Conservation (phyloP, 2,329 filamentous ascomycete genomes). For the Celoporthe dispersa region DNA sequence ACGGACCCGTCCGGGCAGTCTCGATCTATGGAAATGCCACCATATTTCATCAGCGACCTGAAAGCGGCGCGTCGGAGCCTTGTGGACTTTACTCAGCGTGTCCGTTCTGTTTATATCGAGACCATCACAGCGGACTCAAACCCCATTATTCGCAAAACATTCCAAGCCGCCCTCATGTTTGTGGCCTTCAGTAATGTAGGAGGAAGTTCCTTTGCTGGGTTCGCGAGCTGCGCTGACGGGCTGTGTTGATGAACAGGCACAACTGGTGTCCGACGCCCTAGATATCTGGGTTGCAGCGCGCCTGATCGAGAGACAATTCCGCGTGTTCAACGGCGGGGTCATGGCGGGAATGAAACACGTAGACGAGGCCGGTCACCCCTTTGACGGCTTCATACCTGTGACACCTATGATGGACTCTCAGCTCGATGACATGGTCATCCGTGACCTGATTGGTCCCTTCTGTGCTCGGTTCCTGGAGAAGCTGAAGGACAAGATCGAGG, state of each 20-base stretch:
- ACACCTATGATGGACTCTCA: background rate
- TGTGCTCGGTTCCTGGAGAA: background rate
- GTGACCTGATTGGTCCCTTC: background rate
- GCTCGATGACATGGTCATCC: background rate
- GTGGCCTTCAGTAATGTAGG: background rate
- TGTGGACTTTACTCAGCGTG: background rate
- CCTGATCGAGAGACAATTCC: background rate
- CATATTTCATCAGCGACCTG: background rate
- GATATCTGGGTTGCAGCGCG: background rate
- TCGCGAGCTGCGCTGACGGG: background rate
- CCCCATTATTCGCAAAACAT: background rate
- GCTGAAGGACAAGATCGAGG: background rate
- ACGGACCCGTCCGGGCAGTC: background rate
- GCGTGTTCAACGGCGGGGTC: background rate
- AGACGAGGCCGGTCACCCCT: background rate
- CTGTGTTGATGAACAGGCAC: background rate
- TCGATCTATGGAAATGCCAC: slow-evolving; percentile 4
- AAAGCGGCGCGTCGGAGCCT: background rate
- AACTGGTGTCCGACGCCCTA: background rate
- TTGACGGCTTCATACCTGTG: background rate
- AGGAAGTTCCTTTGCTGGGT: background rate
- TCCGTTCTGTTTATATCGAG: slow-evolving; percentile 4
- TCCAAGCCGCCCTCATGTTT: background rate
- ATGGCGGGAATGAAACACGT: background rate
- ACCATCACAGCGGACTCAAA: background rate